These are phyloP conservation scores for Phytophthora cactorum DNA, from an alignment of 352 stramenopile species.

Conservation along the genomic window DNA sequence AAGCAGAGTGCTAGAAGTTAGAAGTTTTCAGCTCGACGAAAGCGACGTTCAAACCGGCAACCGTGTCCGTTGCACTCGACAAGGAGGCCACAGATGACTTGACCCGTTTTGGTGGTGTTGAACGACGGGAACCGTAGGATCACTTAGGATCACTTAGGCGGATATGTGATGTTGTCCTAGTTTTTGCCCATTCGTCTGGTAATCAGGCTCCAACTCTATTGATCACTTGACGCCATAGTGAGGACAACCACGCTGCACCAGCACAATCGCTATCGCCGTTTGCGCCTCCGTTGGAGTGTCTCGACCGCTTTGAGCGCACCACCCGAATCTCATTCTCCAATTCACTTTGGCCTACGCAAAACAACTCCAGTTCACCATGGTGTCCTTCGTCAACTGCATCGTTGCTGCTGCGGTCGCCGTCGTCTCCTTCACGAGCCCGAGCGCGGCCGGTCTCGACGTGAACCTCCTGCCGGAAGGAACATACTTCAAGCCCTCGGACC, in stretches of 20 bases:
- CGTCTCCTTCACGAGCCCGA: constrained; percentile 8
- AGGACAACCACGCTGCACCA: no score
- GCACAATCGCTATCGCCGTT: no score
- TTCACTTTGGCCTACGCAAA: constrained; percentile 10
- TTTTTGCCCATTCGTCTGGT: not conserved
- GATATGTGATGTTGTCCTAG: not conserved
- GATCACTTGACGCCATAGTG: constrained; percentile 2
- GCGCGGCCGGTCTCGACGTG: constrained; percentile 25
- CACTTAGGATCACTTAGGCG: no score
- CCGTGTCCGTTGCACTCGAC: constrained; percentile 11
- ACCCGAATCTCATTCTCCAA: constrained; percentile 33
- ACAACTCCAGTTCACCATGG: constrained; percentile 12
- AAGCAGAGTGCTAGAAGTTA: no score
- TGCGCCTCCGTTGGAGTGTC: not conserved
- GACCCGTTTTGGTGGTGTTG: not conserved
- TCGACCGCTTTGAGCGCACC: not conserved
- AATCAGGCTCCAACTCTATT: not conserved
- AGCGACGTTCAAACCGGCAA: constrained; percentile 4
- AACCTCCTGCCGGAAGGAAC: constrained; percentile 28
- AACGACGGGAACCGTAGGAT: not conserved
- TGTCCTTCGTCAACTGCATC: constrained; percentile 34
- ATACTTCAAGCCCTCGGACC: constrained; percentile 44
- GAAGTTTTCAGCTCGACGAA: not conserved
- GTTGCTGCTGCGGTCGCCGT: constrained; percentile 3
- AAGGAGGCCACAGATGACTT: not conserved